phyloP scores from a whole-genome alignment of 371 early-diverging fungal genomes.

The Zancudomyces culisetae region DNA sequence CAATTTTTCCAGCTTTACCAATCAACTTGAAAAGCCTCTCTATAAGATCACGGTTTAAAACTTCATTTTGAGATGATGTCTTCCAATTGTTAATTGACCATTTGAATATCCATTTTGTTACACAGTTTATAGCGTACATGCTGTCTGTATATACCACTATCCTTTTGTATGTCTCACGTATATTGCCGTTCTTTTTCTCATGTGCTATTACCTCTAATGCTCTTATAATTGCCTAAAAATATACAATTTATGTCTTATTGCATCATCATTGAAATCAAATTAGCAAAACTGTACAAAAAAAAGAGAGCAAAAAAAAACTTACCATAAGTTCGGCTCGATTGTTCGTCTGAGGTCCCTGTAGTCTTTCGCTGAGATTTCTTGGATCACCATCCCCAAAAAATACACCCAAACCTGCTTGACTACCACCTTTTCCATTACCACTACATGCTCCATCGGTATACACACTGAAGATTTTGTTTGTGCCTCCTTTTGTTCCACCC shows the following conservation, averaged over 20 bases:
- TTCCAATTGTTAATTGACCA: conserved; percentile 1
- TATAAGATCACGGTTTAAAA: neutral
- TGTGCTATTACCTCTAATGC: neutral
- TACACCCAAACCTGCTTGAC: conserved; percentile 59
- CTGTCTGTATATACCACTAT: conserved; percentile 6
- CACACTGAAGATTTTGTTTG: neutral
- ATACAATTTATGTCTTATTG: neutral
- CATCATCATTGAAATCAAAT: neutral
- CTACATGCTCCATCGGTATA: conserved; percentile 65
- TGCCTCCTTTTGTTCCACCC: neutral
- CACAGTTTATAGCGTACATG: conserved; percentile 12
- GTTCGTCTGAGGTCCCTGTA: conserved; percentile 48
- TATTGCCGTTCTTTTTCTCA: conserved; percentile 1
- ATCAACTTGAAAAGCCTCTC: neutral
- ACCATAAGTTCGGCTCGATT: conserved; percentile 67
- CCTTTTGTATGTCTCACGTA: conserved; percentile 20
- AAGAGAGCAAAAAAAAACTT: conserved; percentile 6
- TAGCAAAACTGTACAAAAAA: conserved; percentile 19
- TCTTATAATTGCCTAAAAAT: neutral
- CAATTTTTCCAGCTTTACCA: neutral
- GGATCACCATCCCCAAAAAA: conserved; percentile 55
- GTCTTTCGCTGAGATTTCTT: conserved; percentile 43
- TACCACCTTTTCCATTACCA: conserved; percentile 37
- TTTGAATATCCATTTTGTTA: conserved; percentile 2
- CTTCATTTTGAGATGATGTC: neutral